Conservation (phyloP, 2,329 filamentous ascomycete species). For the Gnomoniopsis sp. region DNA sequence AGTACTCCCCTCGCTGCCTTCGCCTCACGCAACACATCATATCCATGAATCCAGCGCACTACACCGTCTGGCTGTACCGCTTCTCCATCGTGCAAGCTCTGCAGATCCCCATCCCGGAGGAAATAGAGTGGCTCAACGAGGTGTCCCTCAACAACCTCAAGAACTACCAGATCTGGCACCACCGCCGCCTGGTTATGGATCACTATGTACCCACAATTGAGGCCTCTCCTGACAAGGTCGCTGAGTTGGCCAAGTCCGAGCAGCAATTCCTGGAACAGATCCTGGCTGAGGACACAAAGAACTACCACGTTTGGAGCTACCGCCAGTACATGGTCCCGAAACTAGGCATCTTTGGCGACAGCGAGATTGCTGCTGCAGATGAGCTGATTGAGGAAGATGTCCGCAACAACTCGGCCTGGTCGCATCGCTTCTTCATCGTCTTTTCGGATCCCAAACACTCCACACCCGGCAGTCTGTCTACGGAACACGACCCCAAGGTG, state of each 20-base stretch:
- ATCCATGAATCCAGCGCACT: constrained; percentile 90
- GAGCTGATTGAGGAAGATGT: constrained; percentile 74
- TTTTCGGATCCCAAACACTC: constrained; percentile 60
- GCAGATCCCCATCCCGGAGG: constrained; percentile 60
- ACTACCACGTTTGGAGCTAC: constrained; percentile 99
- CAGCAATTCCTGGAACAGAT: constrained; percentile 73
- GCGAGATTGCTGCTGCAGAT: constrained; percentile 72
- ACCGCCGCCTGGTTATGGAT: constrained; percentile 64
- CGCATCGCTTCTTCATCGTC: constrained; percentile 91
- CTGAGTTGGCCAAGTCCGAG: constrained; percentile 63
- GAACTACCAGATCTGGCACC: constrained; percentile 98
- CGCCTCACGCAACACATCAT: constrained; percentile 87
- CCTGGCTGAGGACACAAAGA: constrained; percentile 85
- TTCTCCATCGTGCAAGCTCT: constrained; percentile 72
- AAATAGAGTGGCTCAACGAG: constrained; percentile 82
- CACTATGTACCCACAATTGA: constrained; percentile 57
- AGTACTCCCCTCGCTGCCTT: constrained; percentile 75
- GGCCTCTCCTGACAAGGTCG: constrained; percentile 51
- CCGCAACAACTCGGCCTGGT: constrained; percentile 96
- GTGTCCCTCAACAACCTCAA: constrained; percentile 83
- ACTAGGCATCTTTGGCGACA: constrained; percentile 61
- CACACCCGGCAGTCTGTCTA: constrained; percentile 46
- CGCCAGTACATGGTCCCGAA: constrained; percentile 67
- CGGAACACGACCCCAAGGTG: constrained; percentile 52
- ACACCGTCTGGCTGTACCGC: constrained; percentile 97